These are phyloP conservation scores for Lentinula boryana DNA, from an alignment of 768 basidiomycete species.

Conservation along the genomic window DNA sequence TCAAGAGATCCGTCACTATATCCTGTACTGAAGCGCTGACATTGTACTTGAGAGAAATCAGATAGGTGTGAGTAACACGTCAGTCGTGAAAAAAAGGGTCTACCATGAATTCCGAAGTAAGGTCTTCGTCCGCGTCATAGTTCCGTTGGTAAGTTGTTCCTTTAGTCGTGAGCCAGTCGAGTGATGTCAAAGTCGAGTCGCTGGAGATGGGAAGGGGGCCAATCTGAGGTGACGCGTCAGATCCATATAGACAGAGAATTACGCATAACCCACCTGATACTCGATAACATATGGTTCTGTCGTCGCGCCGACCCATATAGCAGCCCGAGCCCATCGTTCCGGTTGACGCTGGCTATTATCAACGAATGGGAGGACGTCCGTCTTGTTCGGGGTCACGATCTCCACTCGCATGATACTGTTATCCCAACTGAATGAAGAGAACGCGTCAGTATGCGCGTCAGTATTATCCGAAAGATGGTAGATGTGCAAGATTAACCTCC, in stretches of 20 bases:
- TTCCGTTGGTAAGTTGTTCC: conserved; percentile 15
- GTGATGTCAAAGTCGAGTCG: conserved; percentile 10
- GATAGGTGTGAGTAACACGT: conserved; percentile 7
- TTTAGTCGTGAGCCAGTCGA: conserved; percentile 16
- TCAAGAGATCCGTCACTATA: conserved; percentile 16
- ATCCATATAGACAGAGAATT: not conserved
- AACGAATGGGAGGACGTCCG: conserved; percentile 14
- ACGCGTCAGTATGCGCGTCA: not conserved
- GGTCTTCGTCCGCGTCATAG: conserved; percentile 11
- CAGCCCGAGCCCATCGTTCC: conserved; percentile 12
- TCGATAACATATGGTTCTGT: conserved; percentile 8
- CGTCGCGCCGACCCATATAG: conserved; percentile 14
- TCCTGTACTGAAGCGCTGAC: conserved; percentile 14
- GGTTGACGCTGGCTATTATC: conserved; percentile 9
- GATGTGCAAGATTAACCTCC: not conserved
- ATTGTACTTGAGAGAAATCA: not conserved
- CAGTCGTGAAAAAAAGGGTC: conserved; percentile 4
- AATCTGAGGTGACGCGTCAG: conserved; percentile 5
- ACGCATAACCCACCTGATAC: not conserved
- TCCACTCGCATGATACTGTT: conserved; percentile 16
- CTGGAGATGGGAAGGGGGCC: conserved; percentile 16
- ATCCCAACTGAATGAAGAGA: conserved; percentile 11
- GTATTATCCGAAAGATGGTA: not conserved
- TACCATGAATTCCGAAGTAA: conserved; percentile 3
- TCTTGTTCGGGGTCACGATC: conserved; percentile 16